Base-by-base conservation (phyloP, 306 rosid species). In the Erythrophleum fordii region DNA sequence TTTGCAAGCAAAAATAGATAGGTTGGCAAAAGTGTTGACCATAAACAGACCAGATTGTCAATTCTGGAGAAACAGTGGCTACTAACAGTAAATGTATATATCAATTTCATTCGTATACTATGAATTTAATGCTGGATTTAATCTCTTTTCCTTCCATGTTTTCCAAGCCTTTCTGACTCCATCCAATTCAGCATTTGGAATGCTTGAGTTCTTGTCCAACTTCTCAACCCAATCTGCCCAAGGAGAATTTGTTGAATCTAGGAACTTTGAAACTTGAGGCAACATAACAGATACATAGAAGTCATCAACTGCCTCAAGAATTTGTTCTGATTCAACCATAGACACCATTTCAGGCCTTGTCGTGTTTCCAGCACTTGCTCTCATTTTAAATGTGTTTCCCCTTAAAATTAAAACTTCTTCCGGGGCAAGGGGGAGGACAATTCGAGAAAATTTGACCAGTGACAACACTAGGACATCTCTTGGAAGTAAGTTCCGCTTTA, bases 221-320 rank as follows among this genome's bases (percentile, higher is more conserved):
- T 88, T 93, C 79, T 91, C 97, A 74, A 90, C 93, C 97, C 99
- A 95, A 65, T 86, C 79, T 23, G 28, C 80, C 97, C 96, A 95
- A 58, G 94, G 99, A 80, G 90, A 79, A n/a, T 81, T 85, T 44
- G 91, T 81, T 13, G 96, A 87, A 77, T 95, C 94, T 69, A 95
- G 86, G 77, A 93, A 89, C 72, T 86, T 85, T 22, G 92, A 77
- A 75, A 93, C 78, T 83, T 89, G 83, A 34, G 98, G 99, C 85
- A 95, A 78, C 86, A 95, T 81, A 48, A 83, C 76, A 80, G 93
- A 87, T 41, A n/a, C 53, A 83, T 91, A 91, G 91, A 95, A 95
- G 70, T 89, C 90, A 0, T 91, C 88, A 35, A 91, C 98, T 6
- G 49, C 85, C 82, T 88, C 80, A 29, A 88, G 85, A 61, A 93